Conservation (phyloP, 2,329 filamentous ascomycete genomes). For the Trichoderma simmonsii region DNA sequence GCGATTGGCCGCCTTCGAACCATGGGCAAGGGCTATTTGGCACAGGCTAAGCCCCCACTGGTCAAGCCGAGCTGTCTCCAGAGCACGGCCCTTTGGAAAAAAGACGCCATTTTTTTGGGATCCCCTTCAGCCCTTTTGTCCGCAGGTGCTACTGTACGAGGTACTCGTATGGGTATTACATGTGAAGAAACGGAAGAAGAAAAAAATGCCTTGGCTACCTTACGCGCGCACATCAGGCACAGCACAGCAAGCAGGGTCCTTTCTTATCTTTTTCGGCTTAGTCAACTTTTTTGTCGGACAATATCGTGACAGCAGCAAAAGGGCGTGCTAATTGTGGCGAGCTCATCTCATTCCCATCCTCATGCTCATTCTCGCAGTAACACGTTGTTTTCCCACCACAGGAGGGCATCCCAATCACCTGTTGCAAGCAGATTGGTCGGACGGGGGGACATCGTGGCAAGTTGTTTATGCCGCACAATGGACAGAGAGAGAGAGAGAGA, state of each 20-base stretch:
- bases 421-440: background rate
- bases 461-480: background rate
- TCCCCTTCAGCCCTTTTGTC: background rate
- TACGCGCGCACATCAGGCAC: background rate
- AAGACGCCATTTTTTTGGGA: background rate
- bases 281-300: background rate
- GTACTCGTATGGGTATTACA: background rate
- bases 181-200: background rate
- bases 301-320: background rate
- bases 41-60: background rate
- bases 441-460: background rate
- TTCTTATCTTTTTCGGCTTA: background rate
- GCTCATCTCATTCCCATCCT: background rate
- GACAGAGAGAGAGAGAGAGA: background rate
- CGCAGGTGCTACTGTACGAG: background rate
- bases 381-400: background rate
- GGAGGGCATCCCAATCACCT: background rate
- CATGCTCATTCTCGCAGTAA: background rate
- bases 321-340: background rate
- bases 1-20: background rate
- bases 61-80: background rate
- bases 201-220: background rate
- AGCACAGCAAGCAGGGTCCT: background rate
- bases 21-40: background rate
- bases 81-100: background rate